A percentile compares a stretch with the other conserved stretches of the same genome.
Evolutionary conservation across 192 early-diverging fungal genomes (phyloP).

Genomic region (Lunasporangiospora selenospora): DNA sequence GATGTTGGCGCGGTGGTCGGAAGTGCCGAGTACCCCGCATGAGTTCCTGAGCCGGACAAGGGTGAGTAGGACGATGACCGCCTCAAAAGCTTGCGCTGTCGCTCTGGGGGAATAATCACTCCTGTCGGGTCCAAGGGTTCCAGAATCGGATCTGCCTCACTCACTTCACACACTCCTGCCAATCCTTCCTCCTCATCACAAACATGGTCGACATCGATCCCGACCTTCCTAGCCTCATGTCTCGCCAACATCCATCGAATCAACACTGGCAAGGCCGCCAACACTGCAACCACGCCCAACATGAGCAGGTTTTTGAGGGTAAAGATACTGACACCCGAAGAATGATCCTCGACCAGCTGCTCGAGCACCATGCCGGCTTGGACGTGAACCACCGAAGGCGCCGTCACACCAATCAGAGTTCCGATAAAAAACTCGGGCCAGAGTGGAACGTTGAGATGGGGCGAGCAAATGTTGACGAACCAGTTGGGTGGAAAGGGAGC

Average conservation of each 20-base stretch:
- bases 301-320: conserved; percentile 55
- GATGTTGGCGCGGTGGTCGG: no score
- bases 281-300: conserved; percentile 50
- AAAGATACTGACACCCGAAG: conserved; percentile 42
- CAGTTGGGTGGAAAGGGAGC: conserved; percentile 67
- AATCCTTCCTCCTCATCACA: not conserved
- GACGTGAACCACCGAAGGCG: conserved; percentile 59
- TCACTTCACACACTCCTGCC: not conserved
- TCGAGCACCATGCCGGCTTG: conserved; percentile 64
- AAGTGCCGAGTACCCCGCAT: no score
- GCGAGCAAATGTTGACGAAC: conserved; percentile 62
- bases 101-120: conserved; percentile 33
- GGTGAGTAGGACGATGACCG: conserved; percentile 8
- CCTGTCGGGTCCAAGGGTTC: conserved; percentile 45
- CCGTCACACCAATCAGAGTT: conserved; percentile 62
- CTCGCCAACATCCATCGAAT: conserved; percentile 44
- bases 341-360: conserved; percentile 53
- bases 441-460: conserved; percentile 61
- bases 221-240: conserved; percentile 39
- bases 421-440: conserved; percentile 58
- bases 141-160: conserved; percentile 15
- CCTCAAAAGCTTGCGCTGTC: conserved; percentile 32
- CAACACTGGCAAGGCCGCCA: conserved; percentile 56
- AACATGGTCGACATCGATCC: conserved; percentile 11
- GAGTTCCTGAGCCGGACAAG: no score